A percentile compares a stretch with the other conserved stretches of the same genome.
These are phyloP conservation scores for Yamadazyma mexicana DNA, from an alignment of 1,139 yeast species.

Conservation along the genomic window DNA sequence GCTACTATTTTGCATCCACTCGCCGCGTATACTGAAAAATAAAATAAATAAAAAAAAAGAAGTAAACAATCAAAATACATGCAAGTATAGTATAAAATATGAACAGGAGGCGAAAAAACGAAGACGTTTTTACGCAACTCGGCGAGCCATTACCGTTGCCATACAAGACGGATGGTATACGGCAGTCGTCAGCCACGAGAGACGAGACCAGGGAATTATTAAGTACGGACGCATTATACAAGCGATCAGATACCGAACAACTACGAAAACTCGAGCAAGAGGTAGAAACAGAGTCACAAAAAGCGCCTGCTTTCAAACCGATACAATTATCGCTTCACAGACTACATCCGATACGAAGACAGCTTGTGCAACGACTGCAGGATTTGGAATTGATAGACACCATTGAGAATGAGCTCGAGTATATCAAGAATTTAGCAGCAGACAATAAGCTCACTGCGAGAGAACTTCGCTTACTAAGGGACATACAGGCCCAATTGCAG, in stretches of 20 bases:
- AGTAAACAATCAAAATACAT: constrained; percentile 1
- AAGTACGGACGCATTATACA: constrained; percentile 9
- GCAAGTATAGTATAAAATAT: constrained; percentile 2
- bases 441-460: constrained; percentile 6
- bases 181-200: not conserved
- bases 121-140: constrained; percentile 16
- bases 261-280: constrained; percentile 9
- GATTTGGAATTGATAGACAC: constrained; percentile 8
- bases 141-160: constrained; percentile 43
- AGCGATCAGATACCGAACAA: constrained; percentile 7
- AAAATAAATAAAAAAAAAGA: not conserved
- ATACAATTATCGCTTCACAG: constrained; percentile 7
- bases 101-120: constrained; percentile 11
- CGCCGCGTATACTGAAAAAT: constrained; percentile 1
- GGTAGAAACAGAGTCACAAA: constrained; percentile 5
- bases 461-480: constrained; percentile 10
- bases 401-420: constrained; percentile 11
- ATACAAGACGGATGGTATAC: constrained; percentile 17
- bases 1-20: constrained; percentile 5
- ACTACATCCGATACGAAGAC: constrained; percentile 17
- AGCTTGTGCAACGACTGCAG: constrained; percentile 8
- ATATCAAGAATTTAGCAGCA: constrained; percentile 9
- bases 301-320: not conserved
- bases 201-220: constrained; percentile 1
- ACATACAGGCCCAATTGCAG: constrained; percentile 11